These are phyloP conservation scores for Saksenaea oblongispora DNA, from an alignment of 371 early-diverging fungal species.

Conservation along the genomic window DNA sequence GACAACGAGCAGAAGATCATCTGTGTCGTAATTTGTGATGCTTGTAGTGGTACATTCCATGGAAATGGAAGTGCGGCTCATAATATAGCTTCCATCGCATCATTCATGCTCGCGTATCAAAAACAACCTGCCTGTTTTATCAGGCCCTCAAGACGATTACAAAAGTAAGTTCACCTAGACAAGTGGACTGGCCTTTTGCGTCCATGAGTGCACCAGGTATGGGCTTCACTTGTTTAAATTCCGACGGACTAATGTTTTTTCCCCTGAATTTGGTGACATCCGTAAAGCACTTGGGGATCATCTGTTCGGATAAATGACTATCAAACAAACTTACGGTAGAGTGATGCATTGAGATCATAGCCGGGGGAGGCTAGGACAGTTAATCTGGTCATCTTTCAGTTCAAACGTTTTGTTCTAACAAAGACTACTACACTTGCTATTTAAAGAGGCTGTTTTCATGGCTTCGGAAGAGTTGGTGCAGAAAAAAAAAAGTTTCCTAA, in stretches of 20 bases:
- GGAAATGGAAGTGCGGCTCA: background rate
- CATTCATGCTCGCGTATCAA: background rate
- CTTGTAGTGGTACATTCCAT: background rate
- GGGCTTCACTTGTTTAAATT: too few species aligned
- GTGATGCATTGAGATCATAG: background rate
- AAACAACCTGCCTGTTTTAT: background rate
- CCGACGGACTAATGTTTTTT: background rate
- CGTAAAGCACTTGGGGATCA: background rate
- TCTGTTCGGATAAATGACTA: background rate
- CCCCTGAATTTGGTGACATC: too few species aligned
- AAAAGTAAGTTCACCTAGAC: background rate
- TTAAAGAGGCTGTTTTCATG: background rate
- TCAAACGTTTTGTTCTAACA: background rate
- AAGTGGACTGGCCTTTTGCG: background rate
- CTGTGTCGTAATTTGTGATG: background rate
- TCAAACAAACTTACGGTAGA: background rate
- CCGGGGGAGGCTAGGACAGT: background rate
- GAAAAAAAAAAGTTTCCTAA: background rate
- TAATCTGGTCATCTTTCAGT: slow-evolving; percentile 1
- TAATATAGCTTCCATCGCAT: background rate
- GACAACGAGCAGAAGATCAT: background rate
- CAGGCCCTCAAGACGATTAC: background rate
- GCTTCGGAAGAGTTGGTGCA: background rate
- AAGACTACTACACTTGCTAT: background rate
- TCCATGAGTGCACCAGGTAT: too few species aligned